Evolutionary conservation across 2,329 filamentous ascomycete genomes (phyloP).

Genomic region (Cladosporium velox): DNA sequence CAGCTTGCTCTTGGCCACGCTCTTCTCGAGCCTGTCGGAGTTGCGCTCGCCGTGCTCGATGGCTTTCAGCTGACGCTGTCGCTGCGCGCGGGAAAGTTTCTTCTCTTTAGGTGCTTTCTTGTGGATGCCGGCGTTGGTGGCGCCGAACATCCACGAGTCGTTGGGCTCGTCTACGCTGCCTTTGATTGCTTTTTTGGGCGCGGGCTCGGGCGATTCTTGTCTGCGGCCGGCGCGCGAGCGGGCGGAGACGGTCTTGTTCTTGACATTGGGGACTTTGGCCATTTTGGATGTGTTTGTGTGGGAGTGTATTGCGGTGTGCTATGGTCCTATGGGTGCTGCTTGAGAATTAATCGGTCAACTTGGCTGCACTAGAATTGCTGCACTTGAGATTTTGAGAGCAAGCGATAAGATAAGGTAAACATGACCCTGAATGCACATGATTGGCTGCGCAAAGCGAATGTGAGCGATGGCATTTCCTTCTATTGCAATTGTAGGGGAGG

Average conservation of each 20-base stretch:
- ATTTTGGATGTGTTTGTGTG: conserved; percentile 30
- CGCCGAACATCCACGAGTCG: conserved; percentile 68
- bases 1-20: conserved; percentile 54
- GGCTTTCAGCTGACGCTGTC: conserved; percentile 55
- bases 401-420: conserved; percentile 10
- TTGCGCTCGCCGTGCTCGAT: conserved; percentile 58
- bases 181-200: conserved; percentile 37
- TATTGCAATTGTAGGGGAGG: not conserved
- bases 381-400: not conserved
- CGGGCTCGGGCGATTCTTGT: conserved; percentile 65
- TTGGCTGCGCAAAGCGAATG: not conserved
- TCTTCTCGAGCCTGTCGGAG: conserved; percentile 57
- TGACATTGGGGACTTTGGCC: conserved; percentile 51
- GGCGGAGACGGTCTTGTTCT: conserved; percentile 58
- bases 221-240: conserved; percentile 76
- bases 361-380: not conserved
- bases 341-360: not conserved
- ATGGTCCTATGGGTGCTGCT: not conserved
- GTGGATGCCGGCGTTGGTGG: conserved; percentile 67
- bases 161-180: conserved; percentile 49
- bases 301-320: not conserved
- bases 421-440: not conserved
- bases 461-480: conserved; percentile 1
- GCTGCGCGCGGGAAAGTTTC: conserved; percentile 54
- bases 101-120: conserved; percentile 65